phyloP scores from a whole-genome alignment of 495 filamentous ascomycete species.

The Pseudevernia furfuracea region DNA sequence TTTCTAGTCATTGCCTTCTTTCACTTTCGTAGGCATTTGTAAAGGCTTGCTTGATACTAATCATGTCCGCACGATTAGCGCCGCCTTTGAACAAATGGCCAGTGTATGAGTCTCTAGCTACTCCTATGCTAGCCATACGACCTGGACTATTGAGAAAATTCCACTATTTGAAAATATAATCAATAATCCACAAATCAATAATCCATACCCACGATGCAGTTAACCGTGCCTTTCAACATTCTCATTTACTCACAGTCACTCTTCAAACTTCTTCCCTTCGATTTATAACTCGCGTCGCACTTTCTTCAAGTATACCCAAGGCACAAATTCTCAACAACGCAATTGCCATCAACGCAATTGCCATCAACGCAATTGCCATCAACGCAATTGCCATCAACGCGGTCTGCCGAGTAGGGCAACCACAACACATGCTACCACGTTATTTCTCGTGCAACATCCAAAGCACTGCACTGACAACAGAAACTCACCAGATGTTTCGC shows the following conservation, averaged over 20 bases:
- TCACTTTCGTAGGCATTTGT: not conserved
- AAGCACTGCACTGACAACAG: not conserved
- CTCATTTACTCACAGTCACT: not conserved
- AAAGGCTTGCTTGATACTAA: conserved; percentile 8
- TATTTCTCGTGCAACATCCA: not conserved
- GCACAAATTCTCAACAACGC: not conserved
- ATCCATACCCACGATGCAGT: not conserved
- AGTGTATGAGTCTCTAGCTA: not conserved
- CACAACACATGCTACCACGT: not conserved
- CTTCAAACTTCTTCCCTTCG: not conserved
- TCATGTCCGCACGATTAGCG: conserved; percentile 1
- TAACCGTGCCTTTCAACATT: not conserved
- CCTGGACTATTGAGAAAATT: not conserved
- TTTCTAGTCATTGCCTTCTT: not conserved
- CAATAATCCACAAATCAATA: not conserved
- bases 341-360: not conserved
- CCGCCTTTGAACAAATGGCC: conserved; percentile 1
- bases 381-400: not conserved
- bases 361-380: too few species aligned
- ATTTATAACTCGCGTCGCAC: not conserved
- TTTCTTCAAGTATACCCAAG: not conserved
- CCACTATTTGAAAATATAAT: not conserved
- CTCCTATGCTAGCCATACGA: conserved; percentile 1
- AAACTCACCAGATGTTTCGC: not conserved
- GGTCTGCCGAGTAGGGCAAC: not conserved